Conservation (phyloP, 2,329 filamentous ascomycete genomes). For the Penicillium capsulatum region DNA sequence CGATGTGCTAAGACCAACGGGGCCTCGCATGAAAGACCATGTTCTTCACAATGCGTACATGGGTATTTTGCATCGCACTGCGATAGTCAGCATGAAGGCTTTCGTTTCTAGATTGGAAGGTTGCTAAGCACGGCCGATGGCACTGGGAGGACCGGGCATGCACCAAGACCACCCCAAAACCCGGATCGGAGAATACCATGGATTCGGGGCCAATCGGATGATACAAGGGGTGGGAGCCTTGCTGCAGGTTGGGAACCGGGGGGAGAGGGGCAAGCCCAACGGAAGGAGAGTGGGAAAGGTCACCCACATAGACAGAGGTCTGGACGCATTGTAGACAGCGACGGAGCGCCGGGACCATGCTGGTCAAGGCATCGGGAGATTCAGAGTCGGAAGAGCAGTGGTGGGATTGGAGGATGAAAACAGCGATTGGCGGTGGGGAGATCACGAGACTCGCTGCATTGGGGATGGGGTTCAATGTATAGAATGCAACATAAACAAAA, state of each 20-base stretch:
- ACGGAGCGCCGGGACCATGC: constrained; percentile 32
- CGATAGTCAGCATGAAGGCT: constrained; percentile 3
- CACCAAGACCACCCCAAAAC: too few relatives aligned
- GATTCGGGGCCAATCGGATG: too few relatives aligned
- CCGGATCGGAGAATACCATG: too few relatives aligned
- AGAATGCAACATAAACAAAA: neutral
- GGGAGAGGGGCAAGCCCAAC: neutral
- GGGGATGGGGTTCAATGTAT: too few relatives aligned
- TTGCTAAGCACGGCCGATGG: neutral
- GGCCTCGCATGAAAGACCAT: constrained; percentile 1
- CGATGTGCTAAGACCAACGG: neutral
- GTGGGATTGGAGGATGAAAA: neutral
- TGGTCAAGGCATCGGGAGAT: constrained; percentile 14
- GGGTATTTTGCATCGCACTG: constrained; percentile 31
- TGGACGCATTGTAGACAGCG: constrained; percentile 31
- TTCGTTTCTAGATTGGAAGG: too few relatives aligned
- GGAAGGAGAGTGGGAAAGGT: neutral
- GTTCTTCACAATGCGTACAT: constrained; percentile 27
- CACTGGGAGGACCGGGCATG: neutral
- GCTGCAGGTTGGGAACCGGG: neutral
- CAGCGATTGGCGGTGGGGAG: neutral
- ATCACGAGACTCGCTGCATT: too few relatives aligned
- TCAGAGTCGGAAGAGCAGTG: constrained; percentile 1
- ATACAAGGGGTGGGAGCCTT: too few relatives aligned
- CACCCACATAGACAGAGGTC: constrained; percentile 17